Percentiles rank a stretch among this genome's conserved stretches.
Evolutionary conservation across 139 green algal species (phyloP).

Genomic region (Dunaliella primolecta): DNA sequence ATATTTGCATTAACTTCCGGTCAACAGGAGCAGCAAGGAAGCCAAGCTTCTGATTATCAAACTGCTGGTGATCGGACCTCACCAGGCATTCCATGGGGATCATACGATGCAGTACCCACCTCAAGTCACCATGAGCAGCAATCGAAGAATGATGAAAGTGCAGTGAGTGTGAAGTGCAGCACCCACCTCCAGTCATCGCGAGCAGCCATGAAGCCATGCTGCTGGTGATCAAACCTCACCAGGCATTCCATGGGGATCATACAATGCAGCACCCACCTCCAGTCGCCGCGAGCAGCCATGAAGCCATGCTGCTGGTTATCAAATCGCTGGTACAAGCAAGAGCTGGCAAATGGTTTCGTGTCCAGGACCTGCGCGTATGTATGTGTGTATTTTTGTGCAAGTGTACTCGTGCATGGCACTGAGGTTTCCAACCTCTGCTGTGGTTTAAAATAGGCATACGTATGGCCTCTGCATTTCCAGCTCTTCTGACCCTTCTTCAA

Average conservation of each 20-base stretch:
- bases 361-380: neutral
- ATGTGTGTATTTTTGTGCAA: neutral
- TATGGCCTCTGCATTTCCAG: no score
- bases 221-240: no score
- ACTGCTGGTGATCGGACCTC: no score
- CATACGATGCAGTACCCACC: no score
- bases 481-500: no score
- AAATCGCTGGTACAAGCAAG: neutral
- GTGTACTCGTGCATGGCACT: neutral
- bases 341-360: neutral
- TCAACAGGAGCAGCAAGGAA: no score
- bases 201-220: neutral
- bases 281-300: neutral
- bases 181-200: neutral
- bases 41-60: no score
- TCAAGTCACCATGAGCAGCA: neutral
- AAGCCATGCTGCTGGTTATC: neutral
- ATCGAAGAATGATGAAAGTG: neutral
- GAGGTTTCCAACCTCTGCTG: no score
- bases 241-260: no score
- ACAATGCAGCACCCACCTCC: neutral
- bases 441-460: no score
- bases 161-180: neutral
- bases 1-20: no score
- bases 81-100: no score